These are phyloP conservation scores for Diaporthe ilicicola DNA, from an alignment of 2,329 filamentous ascomycete genomes.

Conservation along the genomic window DNA sequence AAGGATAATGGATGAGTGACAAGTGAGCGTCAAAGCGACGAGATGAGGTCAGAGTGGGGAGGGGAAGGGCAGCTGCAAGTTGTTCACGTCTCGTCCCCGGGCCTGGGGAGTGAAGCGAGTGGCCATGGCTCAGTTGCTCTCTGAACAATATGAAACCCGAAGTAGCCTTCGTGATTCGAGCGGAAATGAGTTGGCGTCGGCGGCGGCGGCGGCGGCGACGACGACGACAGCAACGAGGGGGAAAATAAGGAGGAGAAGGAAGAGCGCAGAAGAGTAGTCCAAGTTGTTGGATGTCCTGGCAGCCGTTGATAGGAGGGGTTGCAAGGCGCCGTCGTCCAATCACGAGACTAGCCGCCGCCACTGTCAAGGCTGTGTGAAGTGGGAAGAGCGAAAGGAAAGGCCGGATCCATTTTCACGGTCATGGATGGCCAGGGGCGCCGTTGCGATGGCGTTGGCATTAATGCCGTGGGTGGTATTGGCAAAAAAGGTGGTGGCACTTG, in stretches of 20 bases:
- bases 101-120: not conserved
- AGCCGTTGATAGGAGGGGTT: slow-evolving; percentile 18
- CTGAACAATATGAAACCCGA: not conserved
- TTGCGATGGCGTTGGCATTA: slow-evolving; percentile 16
- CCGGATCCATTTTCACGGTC: not conserved
- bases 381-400: not conserved
- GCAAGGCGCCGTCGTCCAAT: not conserved
- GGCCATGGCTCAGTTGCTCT: not conserved
- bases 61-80: not conserved
- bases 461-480: slow-evolving; percentile 18
- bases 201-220: not conserved
- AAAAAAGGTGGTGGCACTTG: not conserved
- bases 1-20: not conserved
- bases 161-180: not conserved
- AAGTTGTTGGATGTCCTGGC: not conserved
- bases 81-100: not conserved
- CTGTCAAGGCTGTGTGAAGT: slow-evolving; percentile 11
- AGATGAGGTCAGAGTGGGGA: not conserved
- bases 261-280: not conserved
- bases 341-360: slow-evolving; percentile 15
- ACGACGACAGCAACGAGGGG: not conserved
- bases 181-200: not conserved
- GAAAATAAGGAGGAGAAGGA: not conserved
- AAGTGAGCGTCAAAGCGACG: not conserved
- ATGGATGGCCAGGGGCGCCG: slow-evolving; percentile 18